Evolutionary conservation across 768 basidiomycete species (phyloP).

Genomic region (Mrakia gelida): DNA sequence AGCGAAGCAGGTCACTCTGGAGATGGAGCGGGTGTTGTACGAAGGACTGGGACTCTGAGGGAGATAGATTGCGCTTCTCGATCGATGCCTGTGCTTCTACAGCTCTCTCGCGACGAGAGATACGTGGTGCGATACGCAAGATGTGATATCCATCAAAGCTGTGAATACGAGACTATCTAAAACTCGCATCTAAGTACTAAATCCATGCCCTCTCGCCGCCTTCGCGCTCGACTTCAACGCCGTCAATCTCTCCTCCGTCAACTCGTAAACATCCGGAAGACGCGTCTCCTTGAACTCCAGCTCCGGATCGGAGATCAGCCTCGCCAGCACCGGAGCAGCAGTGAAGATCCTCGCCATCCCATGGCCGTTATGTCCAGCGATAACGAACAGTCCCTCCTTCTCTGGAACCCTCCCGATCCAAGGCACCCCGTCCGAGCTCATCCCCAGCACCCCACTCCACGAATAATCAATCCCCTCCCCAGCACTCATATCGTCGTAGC

Average conservation of each 20-base stretch:
- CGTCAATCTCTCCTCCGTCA: constrained; percentile 3
- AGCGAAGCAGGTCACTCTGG: neutral
- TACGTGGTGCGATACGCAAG: neutral
- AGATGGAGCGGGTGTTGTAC: neutral
- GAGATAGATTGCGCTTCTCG: neutral
- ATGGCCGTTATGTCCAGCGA: constrained; percentile 17
- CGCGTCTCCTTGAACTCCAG: constrained; percentile 2
- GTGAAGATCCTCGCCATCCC: constrained; percentile 21
- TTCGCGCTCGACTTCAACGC: neutral
- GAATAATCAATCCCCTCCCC: constrained; percentile 7
- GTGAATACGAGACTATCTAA: no score
- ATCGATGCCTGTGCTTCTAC: neutral
- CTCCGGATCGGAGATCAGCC: neutral
- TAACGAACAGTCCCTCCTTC: neutral
- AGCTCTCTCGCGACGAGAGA: no score
- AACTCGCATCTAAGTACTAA: neutral
- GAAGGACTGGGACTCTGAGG: neutral
- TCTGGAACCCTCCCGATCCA: constrained; percentile 10
- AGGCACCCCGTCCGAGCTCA: constrained; percentile 4
- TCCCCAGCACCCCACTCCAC: constrained; percentile 17
- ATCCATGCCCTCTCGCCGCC: neutral
- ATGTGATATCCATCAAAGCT: no score
- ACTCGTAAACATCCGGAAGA: constrained; percentile 4
- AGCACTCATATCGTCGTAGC: neutral
- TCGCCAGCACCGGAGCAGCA: neutral